Percentiles rank a stretch among this genome's conserved stretches.
These are phyloP conservation scores for Populus alba DNA, from an alignment of 345 rosid species.

Conservation along the genomic window DNA sequence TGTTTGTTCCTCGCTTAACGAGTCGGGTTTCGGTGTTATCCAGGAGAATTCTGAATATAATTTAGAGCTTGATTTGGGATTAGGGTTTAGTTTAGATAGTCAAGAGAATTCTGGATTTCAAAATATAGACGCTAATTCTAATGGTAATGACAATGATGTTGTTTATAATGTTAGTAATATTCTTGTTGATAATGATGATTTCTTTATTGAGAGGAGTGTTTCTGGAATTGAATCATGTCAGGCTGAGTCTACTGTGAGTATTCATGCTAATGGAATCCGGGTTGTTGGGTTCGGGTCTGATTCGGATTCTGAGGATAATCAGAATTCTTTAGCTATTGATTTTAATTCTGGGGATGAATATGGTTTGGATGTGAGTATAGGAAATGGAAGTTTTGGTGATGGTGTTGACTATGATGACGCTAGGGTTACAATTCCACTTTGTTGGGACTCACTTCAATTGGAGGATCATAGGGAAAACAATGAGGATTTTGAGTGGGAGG, in stretches of 20 bases:
- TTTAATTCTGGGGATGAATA: slow-evolving; percentile 54
- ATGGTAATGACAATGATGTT: slow-evolving; percentile 22
- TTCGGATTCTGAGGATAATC: slow-evolving; percentile 49
- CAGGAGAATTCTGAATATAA: slow-evolving; percentile 32
- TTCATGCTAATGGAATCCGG: slow-evolving; percentile 24
- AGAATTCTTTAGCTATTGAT: slow-evolving; percentile 30
- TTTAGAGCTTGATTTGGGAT: slow-evolving; percentile 45
- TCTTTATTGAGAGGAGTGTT: slow-evolving; percentile 49
- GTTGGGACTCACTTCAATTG: slow-evolving; percentile 75
- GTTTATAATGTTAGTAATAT: slow-evolving; percentile 15
- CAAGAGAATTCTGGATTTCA: slow-evolving; percentile 36
- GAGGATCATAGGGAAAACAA: slow-evolving; percentile 57
- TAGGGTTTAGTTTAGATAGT: slow-evolving; percentile 46
- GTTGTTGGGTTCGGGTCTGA: slow-evolving; percentile 44
- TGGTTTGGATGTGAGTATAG: slow-evolving; percentile 22
- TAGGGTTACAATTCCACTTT: slow-evolving; percentile 47
- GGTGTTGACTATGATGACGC: slow-evolving; percentile 34
- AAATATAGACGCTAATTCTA: slow-evolving; percentile 16
- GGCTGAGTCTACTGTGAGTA: slow-evolving; percentile 26
- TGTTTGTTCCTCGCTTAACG: slow-evolving; percentile 24
- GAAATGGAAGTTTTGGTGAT: slow-evolving; percentile 8
- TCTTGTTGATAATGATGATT: slow-evolving; percentile 36
- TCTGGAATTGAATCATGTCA: slow-evolving; percentile 35
- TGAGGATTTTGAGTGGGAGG: slow-evolving; percentile 95
- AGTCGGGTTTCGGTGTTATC: slow-evolving; percentile 41